A percentile compares a stretch with the other conserved stretches of the same genome.
These are phyloP conservation scores for Alectoria sarmentosa DNA, from an alignment of 495 filamentous ascomycete genomes.

Conservation along the genomic window DNA sequence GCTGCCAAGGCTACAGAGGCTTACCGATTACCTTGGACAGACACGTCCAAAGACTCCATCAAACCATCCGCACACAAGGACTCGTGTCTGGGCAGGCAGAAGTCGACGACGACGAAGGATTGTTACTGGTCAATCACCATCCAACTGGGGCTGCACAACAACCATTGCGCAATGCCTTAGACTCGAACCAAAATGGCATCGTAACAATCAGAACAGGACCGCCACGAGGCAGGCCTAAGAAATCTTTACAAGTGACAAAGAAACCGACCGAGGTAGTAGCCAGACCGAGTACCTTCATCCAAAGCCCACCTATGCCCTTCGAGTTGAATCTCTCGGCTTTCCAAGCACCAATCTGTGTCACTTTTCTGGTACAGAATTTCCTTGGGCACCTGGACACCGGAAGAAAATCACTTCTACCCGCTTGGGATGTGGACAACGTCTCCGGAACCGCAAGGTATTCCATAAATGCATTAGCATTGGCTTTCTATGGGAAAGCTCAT, in stretches of 20 bases:
- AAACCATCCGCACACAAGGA: background rate
- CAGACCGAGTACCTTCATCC: background rate
- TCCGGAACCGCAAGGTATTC: background rate
- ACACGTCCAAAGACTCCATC: conserved; percentile 3
- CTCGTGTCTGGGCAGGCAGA: background rate
- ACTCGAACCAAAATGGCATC: background rate
- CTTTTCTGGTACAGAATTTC: conserved; percentile 12
- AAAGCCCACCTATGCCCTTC: background rate
- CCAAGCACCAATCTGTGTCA: conserved; percentile 1
- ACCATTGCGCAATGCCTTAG: background rate
- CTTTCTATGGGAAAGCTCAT: conserved; percentile 16
- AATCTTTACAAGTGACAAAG: background rate
- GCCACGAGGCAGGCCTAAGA: background rate
- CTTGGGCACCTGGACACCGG: conserved; percentile 14
- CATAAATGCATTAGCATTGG: conserved; percentile 13
- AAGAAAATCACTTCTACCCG: conserved; percentile 5
- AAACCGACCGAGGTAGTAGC: background rate
- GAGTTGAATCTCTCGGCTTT: conserved; percentile 1
- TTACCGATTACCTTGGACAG: conserved; percentile 8
- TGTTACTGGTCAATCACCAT: background rate
- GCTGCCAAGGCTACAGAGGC: conserved; percentile 26
- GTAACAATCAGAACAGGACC: background rate
- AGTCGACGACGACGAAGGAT: background rate
- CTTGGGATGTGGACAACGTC: conserved; percentile 1
- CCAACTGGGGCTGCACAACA: no score